Base-by-base conservation (phyloP, 1,284 basidiomycete genomes). In the Trichosporon sp. region DNA sequence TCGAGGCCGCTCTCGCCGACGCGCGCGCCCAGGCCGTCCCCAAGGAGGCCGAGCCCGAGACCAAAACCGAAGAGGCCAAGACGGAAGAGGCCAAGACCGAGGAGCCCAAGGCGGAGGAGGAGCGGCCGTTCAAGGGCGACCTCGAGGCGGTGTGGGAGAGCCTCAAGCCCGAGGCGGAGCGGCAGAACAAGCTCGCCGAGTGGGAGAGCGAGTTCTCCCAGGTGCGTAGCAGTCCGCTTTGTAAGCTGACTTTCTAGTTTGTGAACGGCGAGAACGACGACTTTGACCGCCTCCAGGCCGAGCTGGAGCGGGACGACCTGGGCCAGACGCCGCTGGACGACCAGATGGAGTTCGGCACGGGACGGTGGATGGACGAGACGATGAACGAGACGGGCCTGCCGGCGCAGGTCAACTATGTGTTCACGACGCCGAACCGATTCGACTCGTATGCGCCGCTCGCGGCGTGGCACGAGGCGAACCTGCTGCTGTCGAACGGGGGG, bases 191-290 rank as follows among this genome's bases (percentile, higher is more conserved):
- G 73, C 81, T 93, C 62, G 88, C 90, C 3, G 90, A 90, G 79
- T 96, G 93, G 93, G 95, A 96, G 79, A 88, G 89, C 8, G 90
- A 95, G 80, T 93, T 95, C 76, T 91, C 91, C 69, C 90, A 92
- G 75, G 81, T 82, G 65, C 74, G 78, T 72, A 23, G 32, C 0
- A 25, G 62, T 4, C n/a, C n/a, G 25, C 25, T 25, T 12, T 7
- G 42, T 31, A 8, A 1, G 62, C 66, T 69, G 60, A 68, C 53
- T 6, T 32, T 62, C 1, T 68, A 83, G 77, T 80, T 82, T 66
- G 78, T 75, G 56, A 72, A 83, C 23, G 79, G 77, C 65, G 81
- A 83, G 63, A 83, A 83, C 65, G 79, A 83, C 63, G 77, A 80
- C 2, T 80, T 77, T 32, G 77, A 80, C 53, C 73, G 75, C 12